These are phyloP conservation scores for Heteromeles arbutifolia DNA, from an alignment of 306 rosid species.

Conservation along the genomic window DNA sequence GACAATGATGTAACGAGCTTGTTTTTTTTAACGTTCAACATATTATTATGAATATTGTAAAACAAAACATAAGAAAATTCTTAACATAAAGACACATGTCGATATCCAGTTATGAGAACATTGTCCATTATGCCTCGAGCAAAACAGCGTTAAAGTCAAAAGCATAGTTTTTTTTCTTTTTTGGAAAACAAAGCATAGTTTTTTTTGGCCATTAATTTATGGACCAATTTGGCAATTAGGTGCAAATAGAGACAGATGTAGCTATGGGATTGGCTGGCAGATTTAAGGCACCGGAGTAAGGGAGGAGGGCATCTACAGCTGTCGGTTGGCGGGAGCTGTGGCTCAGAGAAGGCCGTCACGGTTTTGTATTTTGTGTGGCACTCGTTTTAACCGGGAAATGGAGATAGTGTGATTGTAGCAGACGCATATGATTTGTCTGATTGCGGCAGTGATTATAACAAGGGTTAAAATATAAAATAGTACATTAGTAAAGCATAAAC, in stretches of 20 bases:
- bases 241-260: background rate
- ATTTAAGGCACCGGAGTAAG: background rate
- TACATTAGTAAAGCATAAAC: too few species aligned
- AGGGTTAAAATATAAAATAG: too few species aligned
- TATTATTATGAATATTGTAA: too few species aligned
- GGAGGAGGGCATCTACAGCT: conserved; percentile 1
- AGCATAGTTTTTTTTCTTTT: too few species aligned
- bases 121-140: too few species aligned
- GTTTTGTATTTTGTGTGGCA: background rate
- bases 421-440: background rate
- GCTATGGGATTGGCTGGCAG: background rate
- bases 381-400: conserved; percentile 5
- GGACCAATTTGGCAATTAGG: background rate
- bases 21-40: too few species aligned
- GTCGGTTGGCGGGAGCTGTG: conserved; percentile 3
- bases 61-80: too few species aligned
- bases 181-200: too few species aligned
- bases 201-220: background rate
- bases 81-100: too few species aligned
- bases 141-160: too few species aligned
- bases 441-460: background rate
- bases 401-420: background rate
- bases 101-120: too few species aligned
- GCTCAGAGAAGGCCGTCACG: background rate
- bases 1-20: too few species aligned